These are phyloP conservation scores for Coffea humblotiana DNA, from an alignment of 305 asterid genomes.

Conservation along the genomic window DNA sequence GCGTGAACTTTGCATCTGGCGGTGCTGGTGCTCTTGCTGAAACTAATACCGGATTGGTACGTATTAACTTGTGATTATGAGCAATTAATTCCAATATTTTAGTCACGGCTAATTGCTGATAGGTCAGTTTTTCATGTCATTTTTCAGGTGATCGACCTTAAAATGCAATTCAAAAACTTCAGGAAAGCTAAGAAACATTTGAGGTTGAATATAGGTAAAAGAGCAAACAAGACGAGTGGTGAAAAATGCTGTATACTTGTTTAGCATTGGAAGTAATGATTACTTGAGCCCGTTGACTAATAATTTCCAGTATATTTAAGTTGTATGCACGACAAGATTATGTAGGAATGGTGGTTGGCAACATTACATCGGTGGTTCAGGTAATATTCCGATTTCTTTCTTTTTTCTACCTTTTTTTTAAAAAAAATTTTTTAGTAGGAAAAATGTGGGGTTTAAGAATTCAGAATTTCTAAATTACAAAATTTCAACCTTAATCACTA, in stretches of 20 bases:
- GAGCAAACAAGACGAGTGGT: slow-evolving; percentile 3
- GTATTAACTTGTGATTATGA: too few relatives aligned
- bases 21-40: slow-evolving; percentile 58
- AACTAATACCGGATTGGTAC: slow-evolving; percentile 7
- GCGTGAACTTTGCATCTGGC: slow-evolving; percentile 64
- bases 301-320: not conserved
- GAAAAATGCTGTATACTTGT: slow-evolving; percentile 26
- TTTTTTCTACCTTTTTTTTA: too few relatives aligned
- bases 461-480: too few relatives aligned
- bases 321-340: slow-evolving; percentile 14
- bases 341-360: slow-evolving; percentile 22
- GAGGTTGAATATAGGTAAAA: slow-evolving; percentile 10
- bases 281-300: slow-evolving; percentile 5
- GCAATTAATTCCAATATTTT: not conserved
- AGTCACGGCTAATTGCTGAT: too few relatives aligned
- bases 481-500: too few relatives aligned
- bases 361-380: slow-evolving; percentile 20
- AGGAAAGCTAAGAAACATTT: not conserved
- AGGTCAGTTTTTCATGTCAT: not conserved
- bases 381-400: not conserved
- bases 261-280: slow-evolving; percentile 25
- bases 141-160: not conserved
- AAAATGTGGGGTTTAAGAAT: too few relatives aligned
- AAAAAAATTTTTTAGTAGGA: too few relatives aligned
- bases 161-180: not conserved